Evolutionary conservation across 2,329 filamentous ascomycete species (phyloP), one percentile per base, ranked within the genome.

Genomic region (Alternaria burnsii): DNA sequence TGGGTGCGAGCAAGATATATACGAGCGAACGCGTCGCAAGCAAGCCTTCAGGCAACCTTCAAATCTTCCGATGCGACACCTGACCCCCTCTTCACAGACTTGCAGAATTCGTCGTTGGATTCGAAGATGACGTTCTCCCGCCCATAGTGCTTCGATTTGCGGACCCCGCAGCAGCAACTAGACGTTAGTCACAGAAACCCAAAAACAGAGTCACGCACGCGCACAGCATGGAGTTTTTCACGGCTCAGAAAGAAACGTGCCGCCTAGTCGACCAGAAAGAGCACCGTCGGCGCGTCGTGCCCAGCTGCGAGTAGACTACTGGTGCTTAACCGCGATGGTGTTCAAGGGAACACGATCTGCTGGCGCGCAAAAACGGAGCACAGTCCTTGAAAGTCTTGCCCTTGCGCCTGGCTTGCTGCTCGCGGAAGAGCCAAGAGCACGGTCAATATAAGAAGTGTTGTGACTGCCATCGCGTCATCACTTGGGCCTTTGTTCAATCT

Each of bases 161-260:
- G 53, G 61, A 62, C 58, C 60, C 67, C 63, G 68, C 69, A 64
- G 64, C 59, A 64, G 55, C 52, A 52, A 58, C 60, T 42, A 59
- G 54, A 62, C 55, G 59, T 74, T 68, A 72, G 68, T 71, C 69
- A 68, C 68, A 65, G 60, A 64, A 67, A 67, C 59, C 55, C 58
- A 48, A 67, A 68, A 65, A 44, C 59, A 58, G 68, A 61, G 63
- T 64, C 60, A 63, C 58, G 64, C 67, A 66, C 62, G 64, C 69
- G 59, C 63, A 63, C 58, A 55, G 56, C 57, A 62, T 46, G 57
- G 30, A 51, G 55, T 30, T 58, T 55, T 60, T 38, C 26, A 63
- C 53, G 54, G 62, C 59, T 50, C 52, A 50, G 42, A 61, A 50
- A 51, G 53, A 58, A 63, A 57, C 46, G 54, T 40, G 51, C 53